Base-by-base conservation (phyloP, 352 stramenopile species). In the Saprolegnia diclina region DNA sequence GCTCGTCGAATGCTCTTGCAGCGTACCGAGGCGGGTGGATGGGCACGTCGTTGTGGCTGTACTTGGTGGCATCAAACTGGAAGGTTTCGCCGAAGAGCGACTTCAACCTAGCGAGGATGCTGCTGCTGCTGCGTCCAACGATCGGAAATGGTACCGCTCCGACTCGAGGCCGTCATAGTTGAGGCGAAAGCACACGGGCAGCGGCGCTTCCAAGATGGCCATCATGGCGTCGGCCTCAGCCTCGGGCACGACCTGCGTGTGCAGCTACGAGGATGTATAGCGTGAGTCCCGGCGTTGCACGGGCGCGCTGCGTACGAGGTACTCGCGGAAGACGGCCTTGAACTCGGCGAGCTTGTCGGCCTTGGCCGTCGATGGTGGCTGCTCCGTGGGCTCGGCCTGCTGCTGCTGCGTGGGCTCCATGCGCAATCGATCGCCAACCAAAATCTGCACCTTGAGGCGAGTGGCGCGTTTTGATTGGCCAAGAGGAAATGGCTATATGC, bases 301-400 rank as follows among this genome's bases (percentile, higher is more conserved):
- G 13, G 0, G 5, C 26, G 42, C n/a, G 18, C 16, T 9, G 71
- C 77, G 65, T 54, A 84, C 76, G 50, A 86, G 74, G 64, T 86
- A 94, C 73, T 94, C 86, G 72, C 81, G 82, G 76, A 94, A 92
- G 71, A 82, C 91, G 66, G 88, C 78, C 74, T 92, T 92, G 80
- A 82, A 92, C 46, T 89, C 74, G 65, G 85, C 84, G 16, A 91
- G 74, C 22, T 82, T 75, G 19, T 54, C 42, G 11, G 22, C 57
- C 42, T 66, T 66, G 57, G 37, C 18, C 55, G 11, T 48, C 13
- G 42, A n/a, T 7, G 42, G 13, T 3, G 2, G 13, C 18, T 48
- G 42, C 42, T 48, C 3, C 42, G 18, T 48, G 13, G 7, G 11
- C 42, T 35, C 29, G n/a, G n/a, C n/a, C 38, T 7, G 7, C 7